Evolutionary conservation across 352 stramenopile genomes (phyloP), one percentile per base, ranked within the genome.

Genomic region (Globisporangium barbulae): DNA sequence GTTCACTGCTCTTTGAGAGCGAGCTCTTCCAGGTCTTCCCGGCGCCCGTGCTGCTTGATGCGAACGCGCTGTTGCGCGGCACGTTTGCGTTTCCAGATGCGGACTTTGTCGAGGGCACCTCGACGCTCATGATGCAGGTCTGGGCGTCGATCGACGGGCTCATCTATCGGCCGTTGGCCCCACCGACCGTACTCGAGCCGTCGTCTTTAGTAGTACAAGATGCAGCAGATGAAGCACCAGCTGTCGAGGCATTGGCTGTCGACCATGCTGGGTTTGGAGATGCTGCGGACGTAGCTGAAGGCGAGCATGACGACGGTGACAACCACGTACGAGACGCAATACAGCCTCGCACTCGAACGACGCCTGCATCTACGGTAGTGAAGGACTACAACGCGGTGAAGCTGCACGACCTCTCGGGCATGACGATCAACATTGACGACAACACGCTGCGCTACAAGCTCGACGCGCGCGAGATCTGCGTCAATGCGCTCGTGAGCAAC

Each of bases 101-200:
- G n/a, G 72, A 72, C 22, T 94, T 94, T 50, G 41, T 90, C 37
- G 70, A 86, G 35, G 81, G 71, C 22, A 75, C 81, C 28, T 76
- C 81, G n/a, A 67, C 85, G 6, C 71, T 95, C 64, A 93, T 95
- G 87, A 93, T 95, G 83, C 87, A 95, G 66, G 69, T 93, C 28
- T 95, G 84, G 87, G 80, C 73, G 7, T 93, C 84, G 0, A 89
- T 95, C 56, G 83, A 95, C 56, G 81, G 79, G 3, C 71, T 93
- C 9, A 88, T 95, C 57, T 95, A 89, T 53, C 83, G 85, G 1
- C 84, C 87, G 2, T 64, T 95, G 22, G 75, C 87, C n/a, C 75
- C 83, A 3, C 87, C 84, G 13, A 73, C 69, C 22, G 81, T 83
- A n/a, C 74, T 94, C 47, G 66, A 88, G 35, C 52, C 50, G 9